Evolutionary conservation across 2,329 filamentous ascomycete genomes (phyloP).

Genomic region (Leptographium procerum): DNA sequence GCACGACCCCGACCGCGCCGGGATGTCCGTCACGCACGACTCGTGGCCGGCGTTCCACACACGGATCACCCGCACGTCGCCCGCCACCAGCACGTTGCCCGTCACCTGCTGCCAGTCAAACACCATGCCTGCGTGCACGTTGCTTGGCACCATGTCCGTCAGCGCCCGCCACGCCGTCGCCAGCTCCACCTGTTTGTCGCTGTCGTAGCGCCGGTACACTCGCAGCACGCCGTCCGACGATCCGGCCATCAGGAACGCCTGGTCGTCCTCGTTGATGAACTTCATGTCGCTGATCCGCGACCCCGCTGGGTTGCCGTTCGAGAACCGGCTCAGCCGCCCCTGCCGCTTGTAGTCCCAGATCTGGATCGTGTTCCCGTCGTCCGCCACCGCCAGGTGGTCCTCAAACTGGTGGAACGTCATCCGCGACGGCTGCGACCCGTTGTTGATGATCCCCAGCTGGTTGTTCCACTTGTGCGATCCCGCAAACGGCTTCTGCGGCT

Average conservation of each 20-base stretch:
- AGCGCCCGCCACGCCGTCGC: conserved; percentile 86
- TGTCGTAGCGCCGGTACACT: conserved; percentile 86
- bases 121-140: conserved; percentile 87
- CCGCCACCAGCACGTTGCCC: conserved; percentile 86
- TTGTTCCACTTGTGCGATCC: conserved; percentile 81
- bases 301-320: conserved; percentile 83
- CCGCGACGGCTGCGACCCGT: conserved; percentile 77
- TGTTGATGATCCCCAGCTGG: conserved; percentile 73
- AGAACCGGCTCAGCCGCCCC: conserved; percentile 69
- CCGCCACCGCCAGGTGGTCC: conserved; percentile 84
- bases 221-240: conserved; percentile 92
- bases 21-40: conserved; percentile 86
- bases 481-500: conserved; percentile 83
- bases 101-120: conserved; percentile 99
- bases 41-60: conserved; percentile 95
- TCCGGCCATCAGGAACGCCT: conserved; percentile 86
- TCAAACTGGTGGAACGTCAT: conserved; percentile 98
- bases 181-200: conserved; percentile 62
- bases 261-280: conserved; percentile 97
- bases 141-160: conserved; percentile 87
- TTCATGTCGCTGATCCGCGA: conserved; percentile 90
- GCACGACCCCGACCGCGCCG: conserved; percentile 85
- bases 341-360: conserved; percentile 90
- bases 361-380: conserved; percentile 80
- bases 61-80: conserved; percentile 87